These are phyloP conservation scores for Boletellus deceptivus DNA, from an alignment of 1,284 basidiomycete species.

Conservation along the genomic window DNA sequence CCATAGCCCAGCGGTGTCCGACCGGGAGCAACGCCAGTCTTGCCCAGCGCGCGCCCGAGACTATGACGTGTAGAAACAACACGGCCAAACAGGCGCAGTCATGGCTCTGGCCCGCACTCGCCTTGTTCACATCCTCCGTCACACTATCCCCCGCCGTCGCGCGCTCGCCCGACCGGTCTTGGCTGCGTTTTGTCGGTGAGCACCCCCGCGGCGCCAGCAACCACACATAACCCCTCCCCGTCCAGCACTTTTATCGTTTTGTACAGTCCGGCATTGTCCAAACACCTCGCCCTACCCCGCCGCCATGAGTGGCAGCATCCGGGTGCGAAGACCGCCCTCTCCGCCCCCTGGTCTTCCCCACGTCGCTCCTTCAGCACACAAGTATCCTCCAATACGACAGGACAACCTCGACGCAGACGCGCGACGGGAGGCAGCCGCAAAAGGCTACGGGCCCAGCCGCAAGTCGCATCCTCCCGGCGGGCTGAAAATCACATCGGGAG, in stretches of 20 bases:
- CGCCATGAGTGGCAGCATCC: conserved; percentile 51
- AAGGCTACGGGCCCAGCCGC: conserved; percentile 57
- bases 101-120: no score
- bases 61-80: conserved; percentile 1
- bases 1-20: no score
- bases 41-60: no score
- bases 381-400: conserved; percentile 55
- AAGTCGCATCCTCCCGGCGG: conserved; percentile 56
- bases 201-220: no score
- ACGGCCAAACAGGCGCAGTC: conserved; percentile 20
- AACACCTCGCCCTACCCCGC: background rate
- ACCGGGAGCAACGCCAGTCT: no score
- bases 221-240: no score
- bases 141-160: no score
- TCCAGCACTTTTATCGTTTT: conserved; percentile 10
- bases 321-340: conserved; percentile 64
- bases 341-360: conserved; percentile 51
- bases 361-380: conserved; percentile 41
- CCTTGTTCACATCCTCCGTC: background rate
- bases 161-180: background rate
- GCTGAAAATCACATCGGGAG: conserved; percentile 61
- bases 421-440: conserved; percentile 64
- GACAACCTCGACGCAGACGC: conserved; percentile 72
- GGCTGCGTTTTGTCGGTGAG: no score
- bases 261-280: conserved; percentile 22